Conservation (phyloP, 78 protist genomes). For the Neovahlkampfia damariscottae region DNA sequence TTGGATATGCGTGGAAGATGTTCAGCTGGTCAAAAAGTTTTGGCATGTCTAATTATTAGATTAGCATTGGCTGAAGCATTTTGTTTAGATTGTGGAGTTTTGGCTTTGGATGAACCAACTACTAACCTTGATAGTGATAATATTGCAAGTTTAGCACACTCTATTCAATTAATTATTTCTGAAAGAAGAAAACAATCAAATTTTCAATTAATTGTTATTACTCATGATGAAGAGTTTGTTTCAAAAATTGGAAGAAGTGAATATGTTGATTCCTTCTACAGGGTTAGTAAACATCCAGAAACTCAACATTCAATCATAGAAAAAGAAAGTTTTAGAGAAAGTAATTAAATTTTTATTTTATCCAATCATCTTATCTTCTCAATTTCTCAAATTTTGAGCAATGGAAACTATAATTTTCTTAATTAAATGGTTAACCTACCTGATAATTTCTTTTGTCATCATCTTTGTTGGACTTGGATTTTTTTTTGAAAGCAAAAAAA, state of each 20-base stretch:
- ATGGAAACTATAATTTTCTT: too few relatives aligned
- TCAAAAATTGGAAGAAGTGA: constrained; percentile 12
- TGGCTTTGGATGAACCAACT: constrained; percentile 99
- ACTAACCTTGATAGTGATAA: constrained; percentile 92
- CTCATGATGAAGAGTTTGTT: constrained; percentile 97
- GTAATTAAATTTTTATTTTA: not conserved
- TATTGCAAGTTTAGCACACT: constrained; percentile 64
- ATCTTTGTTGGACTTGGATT: too few relatives aligned
- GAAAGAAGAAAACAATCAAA: constrained; percentile 51
- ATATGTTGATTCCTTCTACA: not conserved
- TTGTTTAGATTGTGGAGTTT: constrained; percentile 90
- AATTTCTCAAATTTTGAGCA: too few relatives aligned
- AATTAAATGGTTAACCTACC: too few relatives aligned
- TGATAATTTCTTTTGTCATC: too few relatives aligned
- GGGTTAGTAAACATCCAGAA: not conserved
- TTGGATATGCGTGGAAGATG: constrained; percentile 98
- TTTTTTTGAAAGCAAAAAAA: too few relatives aligned
- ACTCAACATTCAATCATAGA: not conserved
- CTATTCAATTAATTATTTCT: constrained; percentile 20
- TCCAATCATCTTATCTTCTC: not conserved
- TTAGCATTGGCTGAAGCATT: constrained; percentile 96
- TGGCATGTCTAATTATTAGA: constrained; percentile 94
- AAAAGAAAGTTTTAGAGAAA: not conserved
- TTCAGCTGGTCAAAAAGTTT: constrained; percentile 95
- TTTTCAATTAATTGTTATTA: constrained; percentile 95